phyloP scores from a whole-genome alignment of 1,139 yeast species.

The Yamadazyma blattariae region DNA sequence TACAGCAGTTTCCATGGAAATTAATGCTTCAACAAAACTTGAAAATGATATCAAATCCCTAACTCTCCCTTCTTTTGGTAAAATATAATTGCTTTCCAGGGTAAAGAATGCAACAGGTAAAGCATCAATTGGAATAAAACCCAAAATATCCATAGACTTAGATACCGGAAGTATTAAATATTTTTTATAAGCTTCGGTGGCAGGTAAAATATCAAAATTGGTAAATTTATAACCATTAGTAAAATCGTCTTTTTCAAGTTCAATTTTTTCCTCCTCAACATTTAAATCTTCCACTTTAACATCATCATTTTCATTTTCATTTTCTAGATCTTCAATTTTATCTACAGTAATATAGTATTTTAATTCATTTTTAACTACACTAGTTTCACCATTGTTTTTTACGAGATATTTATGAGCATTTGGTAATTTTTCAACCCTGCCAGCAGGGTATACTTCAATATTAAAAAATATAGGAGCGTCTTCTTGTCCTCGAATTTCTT shows the following conservation, averaged over 20 bases:
- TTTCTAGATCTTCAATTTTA: constrained; percentile 8
- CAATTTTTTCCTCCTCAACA: constrained; percentile 10
- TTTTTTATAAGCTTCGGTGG: constrained; percentile 41
- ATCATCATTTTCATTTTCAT: constrained; percentile 17
- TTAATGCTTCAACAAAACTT: constrained; percentile 55
- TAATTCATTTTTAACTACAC: constrained; percentile 19
- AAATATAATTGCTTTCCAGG: constrained; percentile 57
- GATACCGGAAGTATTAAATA: constrained; percentile 39
- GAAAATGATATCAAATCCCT: constrained; percentile 45
- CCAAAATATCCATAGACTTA: constrained; percentile 62
- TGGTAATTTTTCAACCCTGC: constrained; percentile 40
- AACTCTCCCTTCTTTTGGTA: constrained; percentile 39
- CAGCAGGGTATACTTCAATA: constrained; percentile 68
- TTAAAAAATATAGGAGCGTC: constrained; percentile 21
- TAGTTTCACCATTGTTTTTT: constrained; percentile 12
- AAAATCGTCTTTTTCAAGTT: constrained; percentile 18
- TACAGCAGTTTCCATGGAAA: constrained; percentile 47
- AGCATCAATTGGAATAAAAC: constrained; percentile 45
- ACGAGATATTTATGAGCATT: constrained; percentile 30
- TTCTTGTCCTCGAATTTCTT: constrained; percentile 8
- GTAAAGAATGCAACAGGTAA: constrained; percentile 60
- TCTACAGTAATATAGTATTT: constrained; percentile 19
- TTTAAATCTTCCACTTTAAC: constrained; percentile 11
- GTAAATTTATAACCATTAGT: constrained; percentile 68
- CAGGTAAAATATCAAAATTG: constrained; percentile 37